phyloP scores from a whole-genome alignment of 2,329 filamentous ascomycete genomes.

The Diaporthe helianthi region DNA sequence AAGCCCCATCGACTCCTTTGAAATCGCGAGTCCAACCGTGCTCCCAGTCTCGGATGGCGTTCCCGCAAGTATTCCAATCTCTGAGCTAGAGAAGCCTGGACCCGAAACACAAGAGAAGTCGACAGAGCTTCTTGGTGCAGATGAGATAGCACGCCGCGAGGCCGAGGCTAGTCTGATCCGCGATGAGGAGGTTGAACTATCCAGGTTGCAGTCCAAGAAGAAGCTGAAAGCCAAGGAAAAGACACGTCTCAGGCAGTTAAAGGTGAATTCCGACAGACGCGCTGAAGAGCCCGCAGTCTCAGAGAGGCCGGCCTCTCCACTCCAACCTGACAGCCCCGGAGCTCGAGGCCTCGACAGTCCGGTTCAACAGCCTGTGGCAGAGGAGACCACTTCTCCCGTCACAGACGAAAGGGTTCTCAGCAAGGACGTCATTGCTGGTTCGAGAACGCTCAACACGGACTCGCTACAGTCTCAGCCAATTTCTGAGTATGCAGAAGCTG shows the following conservation, averaged over 20 bases:
- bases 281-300: conserved; percentile 8
- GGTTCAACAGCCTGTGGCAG: no score
- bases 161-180: conserved; percentile 13
- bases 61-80: neutral
- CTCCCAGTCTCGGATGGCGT: neutral
- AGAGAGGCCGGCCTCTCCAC: neutral
- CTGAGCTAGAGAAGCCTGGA: neutral
- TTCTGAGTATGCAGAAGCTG: neutral
- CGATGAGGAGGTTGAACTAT: conserved; percentile 26
- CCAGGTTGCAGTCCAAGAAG: conserved; percentile 26
- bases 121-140: neutral
- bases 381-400: neutral
- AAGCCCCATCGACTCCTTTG: neutral
- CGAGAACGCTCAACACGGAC: neutral
- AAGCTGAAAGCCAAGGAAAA: conserved; percentile 30
- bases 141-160: conserved; percentile 20
- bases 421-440: neutral
- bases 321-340: neutral
- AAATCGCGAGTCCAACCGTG: neutral
- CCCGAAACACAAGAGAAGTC: neutral
- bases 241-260: conserved; percentile 27
- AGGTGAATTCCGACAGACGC: conserved; percentile 20
- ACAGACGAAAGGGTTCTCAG: neutral
- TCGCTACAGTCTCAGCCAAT: neutral
- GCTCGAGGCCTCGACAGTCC: neutral